phyloP scores from a whole-genome alignment of 371 early-diverging fungal genomes.

The Basidiobolus meristosporus region DNA sequence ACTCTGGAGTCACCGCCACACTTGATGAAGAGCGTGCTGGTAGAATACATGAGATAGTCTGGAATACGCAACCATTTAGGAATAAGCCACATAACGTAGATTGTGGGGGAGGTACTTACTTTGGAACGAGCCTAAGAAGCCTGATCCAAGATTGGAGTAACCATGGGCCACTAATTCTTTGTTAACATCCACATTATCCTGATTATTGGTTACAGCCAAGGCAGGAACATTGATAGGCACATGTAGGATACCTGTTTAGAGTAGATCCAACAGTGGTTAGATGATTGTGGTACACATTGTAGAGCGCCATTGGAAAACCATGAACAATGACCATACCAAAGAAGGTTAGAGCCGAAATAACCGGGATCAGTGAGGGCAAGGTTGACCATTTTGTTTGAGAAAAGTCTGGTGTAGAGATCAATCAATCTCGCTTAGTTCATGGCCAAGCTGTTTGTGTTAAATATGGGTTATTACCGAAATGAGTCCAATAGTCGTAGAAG shows the following conservation, averaged over 20 bases:
- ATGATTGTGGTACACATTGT: neutral
- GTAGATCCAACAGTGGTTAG: neutral
- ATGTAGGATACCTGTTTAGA: slow-evolving; percentile 49
- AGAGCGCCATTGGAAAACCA: too few species aligned
- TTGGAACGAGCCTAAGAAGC: slow-evolving; percentile 61
- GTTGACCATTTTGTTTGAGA: slow-evolving; percentile 56
- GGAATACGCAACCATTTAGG: neutral
- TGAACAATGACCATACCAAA: slow-evolving; percentile 36
- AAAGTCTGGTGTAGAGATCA: slow-evolving; percentile 16
- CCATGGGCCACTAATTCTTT: slow-evolving; percentile 92
- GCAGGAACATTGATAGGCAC: slow-evolving; percentile 91
- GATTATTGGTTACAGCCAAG: slow-evolving; percentile 71
- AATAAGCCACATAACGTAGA: neutral
- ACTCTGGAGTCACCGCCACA: slow-evolving; percentile 75
- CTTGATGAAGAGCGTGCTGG: slow-evolving; percentile 77
- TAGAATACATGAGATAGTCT: slow-evolving; percentile 78
- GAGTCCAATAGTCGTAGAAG: slow-evolving; percentile 74
- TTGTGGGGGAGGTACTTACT: slow-evolving; percentile 23
- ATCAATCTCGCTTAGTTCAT: neutral
- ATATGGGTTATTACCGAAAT: slow-evolving; percentile 25
- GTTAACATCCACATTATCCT: slow-evolving; percentile 71
- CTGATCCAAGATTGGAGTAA: slow-evolving; percentile 66
- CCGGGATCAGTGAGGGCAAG: slow-evolving; percentile 55
- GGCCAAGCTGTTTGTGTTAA: neutral
- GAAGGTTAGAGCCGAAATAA: slow-evolving; percentile 85